Evolutionary conservation across 768 basidiomycete species (phyloP), one percentile per base, ranked within the genome.

Genomic region (Leucosporidium scottii): DNA sequence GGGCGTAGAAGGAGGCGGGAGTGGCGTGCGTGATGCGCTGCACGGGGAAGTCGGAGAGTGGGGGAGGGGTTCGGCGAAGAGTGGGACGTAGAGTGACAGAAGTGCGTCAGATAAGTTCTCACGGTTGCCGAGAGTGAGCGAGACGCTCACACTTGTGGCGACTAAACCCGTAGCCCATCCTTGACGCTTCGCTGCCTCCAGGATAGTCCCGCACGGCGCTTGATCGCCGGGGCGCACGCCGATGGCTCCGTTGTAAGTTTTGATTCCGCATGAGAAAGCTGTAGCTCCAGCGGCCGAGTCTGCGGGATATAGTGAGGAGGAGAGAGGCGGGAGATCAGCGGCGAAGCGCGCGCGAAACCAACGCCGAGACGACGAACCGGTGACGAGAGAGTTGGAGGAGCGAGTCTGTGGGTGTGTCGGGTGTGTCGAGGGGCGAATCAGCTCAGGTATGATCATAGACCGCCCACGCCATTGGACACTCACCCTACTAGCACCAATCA

Each of bases 271-370:
- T 23, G 72, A 67, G 50, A 76, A 76, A 13, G 76, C 75, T 8
- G 76, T 77, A 0, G 75, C 75, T 15, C 72, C 75, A 17, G 76
- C 76, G 2, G 76, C 76, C 0, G 72, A 74, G 69, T 77, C 76
- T 64, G 75, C n/a, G 18, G 31, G 31, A 20, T 30, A 20, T 50
- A 4, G 17, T 30, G 12, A 34, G 34, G 20, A 44, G 6, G 59
- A 30, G 15, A 5, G 30, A 15, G 13, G 15, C 6, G 39, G 3
- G 39, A 17, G 39, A 17, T 44, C 39, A 44, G 39, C 39, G 39
- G 30, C 15, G 15, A 20, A 7, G 21, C 7, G 10, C n/a, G 27
- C 44, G 56, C 8, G n/a, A 44, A 44, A 15, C 39, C 10, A 44
- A 44, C 10, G 39, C 39, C 39, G 39, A 44, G 39, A 44, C 6